A percentile compares a stretch with the other conserved stretches of the same genome.
These are phyloP conservation scores for Diaporthe australafricana DNA, from an alignment of 2,329 filamentous ascomycete genomes.

Conservation along the genomic window DNA sequence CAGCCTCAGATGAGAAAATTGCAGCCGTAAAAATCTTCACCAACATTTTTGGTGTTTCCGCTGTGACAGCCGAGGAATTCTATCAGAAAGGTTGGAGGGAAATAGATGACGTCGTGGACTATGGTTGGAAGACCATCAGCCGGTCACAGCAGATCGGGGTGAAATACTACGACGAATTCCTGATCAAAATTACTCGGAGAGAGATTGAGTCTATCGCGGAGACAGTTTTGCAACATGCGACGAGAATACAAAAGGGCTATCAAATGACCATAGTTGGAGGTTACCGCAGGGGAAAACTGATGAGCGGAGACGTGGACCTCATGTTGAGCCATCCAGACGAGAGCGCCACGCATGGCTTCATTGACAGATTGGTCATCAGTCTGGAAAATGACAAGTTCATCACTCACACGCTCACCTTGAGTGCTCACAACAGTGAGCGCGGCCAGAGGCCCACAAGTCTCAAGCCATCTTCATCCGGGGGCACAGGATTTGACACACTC, in stretches of 20 bases:
- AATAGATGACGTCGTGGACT: conserved; percentile 86
- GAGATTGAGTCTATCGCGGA: conserved; percentile 80
- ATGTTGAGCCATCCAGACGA: conserved; percentile 84
- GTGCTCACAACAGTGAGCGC: conserved; percentile 76
- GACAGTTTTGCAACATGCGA: conserved; percentile 75
- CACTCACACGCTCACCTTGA: conserved; percentile 83
- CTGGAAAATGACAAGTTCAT: conserved; percentile 79
- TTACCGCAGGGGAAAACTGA: conserved; percentile 81
- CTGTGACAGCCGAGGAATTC: conserved; percentile 83
- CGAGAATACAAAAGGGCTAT: conserved; percentile 66
- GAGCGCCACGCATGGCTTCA: conserved; percentile 73
- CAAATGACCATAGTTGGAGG: conserved; percentile 78
- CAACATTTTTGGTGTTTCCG: conserved; percentile 92
- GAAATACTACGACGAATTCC: conserved; percentile 92
- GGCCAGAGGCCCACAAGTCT: conserved; percentile 71
- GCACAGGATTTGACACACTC: conserved; percentile 83
- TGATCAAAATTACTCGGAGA: conserved; percentile 73
- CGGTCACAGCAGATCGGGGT: conserved; percentile 93
- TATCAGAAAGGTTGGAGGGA: conserved; percentile 84
- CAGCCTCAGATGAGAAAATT: conserved; percentile 73
- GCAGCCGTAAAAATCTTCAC: conserved; percentile 77
- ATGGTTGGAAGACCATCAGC: conserved; percentile 79
- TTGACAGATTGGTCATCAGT: conserved; percentile 76
- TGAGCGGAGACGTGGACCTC: conserved; percentile 86
- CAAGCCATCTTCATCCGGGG: conserved; percentile 54